These are phyloP conservation scores for Canariomyces notabilis DNA, from an alignment of 2,329 filamentous ascomycete genomes.

Conservation along the genomic window DNA sequence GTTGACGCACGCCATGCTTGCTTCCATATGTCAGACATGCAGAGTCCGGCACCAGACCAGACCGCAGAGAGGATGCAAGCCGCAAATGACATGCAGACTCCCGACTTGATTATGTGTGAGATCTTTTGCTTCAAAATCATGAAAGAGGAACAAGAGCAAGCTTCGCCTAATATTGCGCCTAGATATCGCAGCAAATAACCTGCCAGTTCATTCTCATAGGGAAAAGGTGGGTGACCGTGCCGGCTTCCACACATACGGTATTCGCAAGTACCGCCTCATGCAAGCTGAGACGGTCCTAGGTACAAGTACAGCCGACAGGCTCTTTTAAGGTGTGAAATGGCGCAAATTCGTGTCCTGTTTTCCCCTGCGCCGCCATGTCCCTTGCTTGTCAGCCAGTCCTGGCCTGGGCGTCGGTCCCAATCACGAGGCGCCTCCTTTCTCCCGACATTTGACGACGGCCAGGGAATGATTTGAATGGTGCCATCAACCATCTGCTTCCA, in stretches of 20 bases:
- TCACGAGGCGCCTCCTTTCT: not conserved
- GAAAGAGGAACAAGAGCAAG: not conserved
- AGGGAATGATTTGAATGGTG: slow-evolving; percentile 6
- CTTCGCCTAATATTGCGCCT: not conserved
- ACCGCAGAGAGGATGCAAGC: not conserved
- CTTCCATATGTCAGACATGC: slow-evolving; percentile 8
- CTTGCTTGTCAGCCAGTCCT: not conserved
- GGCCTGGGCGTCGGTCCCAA: not conserved
- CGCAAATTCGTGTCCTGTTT: too few species aligned
- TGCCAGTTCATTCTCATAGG: too few species aligned
- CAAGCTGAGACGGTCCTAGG: slow-evolving; percentile 20
- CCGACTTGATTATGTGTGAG: not conserved
- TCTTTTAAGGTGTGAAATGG: slow-evolving; percentile 7
- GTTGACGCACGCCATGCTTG: slow-evolving; percentile 14
- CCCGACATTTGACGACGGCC: not conserved
- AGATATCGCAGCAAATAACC: too few species aligned
- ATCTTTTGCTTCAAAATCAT: not conserved
- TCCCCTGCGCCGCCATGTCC: too few species aligned
- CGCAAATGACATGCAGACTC: slow-evolving; percentile 1
- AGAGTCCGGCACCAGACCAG: slow-evolving; percentile 5
- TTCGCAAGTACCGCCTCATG: slow-evolving; percentile 1
- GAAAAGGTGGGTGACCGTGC: slow-evolving; percentile 3
- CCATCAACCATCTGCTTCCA: slow-evolving; percentile 2
- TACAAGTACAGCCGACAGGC: too few species aligned
- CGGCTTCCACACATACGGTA: slow-evolving; percentile 6